Percentiles rank a stretch among this genome's conserved stretches.
Evolutionary conservation across 208 protist species (phyloP).

Genomic region (Leishmania aethiopica): DNA sequence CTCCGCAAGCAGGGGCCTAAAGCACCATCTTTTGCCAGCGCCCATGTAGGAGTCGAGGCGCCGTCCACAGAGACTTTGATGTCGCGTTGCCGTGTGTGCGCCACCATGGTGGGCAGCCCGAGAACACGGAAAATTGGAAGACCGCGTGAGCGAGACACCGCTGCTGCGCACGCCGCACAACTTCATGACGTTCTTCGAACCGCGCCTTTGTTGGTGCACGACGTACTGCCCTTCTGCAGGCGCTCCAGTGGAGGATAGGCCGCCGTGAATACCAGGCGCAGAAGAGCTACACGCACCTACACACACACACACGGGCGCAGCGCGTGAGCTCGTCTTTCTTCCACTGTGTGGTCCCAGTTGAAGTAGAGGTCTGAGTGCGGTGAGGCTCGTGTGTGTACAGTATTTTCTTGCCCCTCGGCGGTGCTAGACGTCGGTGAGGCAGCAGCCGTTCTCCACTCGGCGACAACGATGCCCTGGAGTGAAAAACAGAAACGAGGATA

Average conservation of each 20-base stretch:
- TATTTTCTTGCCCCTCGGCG: background rate
- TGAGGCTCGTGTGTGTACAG: background rate
- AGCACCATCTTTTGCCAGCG: background rate
- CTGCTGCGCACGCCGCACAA: background rate
- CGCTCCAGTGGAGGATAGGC: background rate
- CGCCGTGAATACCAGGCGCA: background rate
- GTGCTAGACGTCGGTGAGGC: background rate
- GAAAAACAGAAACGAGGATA: background rate
- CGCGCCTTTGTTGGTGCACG: background rate
- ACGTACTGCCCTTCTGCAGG: background rate
- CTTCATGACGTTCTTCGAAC: background rate
- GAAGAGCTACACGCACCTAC: background rate
- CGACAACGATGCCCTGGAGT: background rate
- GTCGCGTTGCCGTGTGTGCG: background rate
- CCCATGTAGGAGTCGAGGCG: background rate
- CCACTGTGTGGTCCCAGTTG: background rate
- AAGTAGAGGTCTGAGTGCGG: background rate
- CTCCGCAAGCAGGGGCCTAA: background rate
- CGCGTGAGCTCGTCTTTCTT: background rate
- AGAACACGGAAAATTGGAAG: background rate
- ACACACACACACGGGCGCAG: too few relatives aligned
- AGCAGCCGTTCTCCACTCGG: background rate
- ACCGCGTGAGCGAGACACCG: background rate
- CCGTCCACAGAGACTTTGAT: background rate
- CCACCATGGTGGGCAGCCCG: background rate